A percentile compares a stretch with the other conserved stretches of the same genome.
Conservation (phyloP, 768 basidiomycete species). For the Pleurotus sapidus region DNA sequence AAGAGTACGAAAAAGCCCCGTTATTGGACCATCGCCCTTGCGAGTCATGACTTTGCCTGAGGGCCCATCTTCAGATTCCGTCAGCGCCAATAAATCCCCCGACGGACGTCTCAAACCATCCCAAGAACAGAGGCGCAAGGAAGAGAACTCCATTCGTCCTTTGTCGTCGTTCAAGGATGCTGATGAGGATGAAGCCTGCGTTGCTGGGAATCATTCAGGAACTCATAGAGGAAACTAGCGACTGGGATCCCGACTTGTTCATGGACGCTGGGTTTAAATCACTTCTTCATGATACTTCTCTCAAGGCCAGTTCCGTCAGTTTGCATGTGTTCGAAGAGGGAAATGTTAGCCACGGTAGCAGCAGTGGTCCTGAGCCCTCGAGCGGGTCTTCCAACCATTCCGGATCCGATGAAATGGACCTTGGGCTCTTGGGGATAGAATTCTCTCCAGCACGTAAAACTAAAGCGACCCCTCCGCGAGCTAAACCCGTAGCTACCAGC, state of each 20-base stretch:
- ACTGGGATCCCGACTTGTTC: slow-evolving; percentile 48
- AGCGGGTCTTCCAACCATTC: slow-evolving; percentile 8
- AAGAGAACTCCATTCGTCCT: not conserved
- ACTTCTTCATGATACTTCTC: slow-evolving; percentile 33
- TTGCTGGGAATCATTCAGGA: slow-evolving; percentile 43
- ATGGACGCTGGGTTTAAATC: slow-evolving; percentile 45
- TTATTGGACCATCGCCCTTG: slow-evolving; percentile 44
- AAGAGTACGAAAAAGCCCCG: slow-evolving; percentile 32
- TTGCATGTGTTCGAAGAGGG: not conserved
- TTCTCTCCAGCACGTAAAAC: slow-evolving; percentile 10
- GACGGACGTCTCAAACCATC: too few relatives aligned
- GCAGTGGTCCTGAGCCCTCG: not conserved
- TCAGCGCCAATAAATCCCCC: not conserved
- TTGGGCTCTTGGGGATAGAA: slow-evolving; percentile 19
- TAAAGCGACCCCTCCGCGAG: slow-evolving; percentile 8
- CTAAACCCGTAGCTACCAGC: slow-evolving; percentile 1
- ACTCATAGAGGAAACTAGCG: slow-evolving; percentile 45
- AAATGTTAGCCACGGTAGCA: not conserved
- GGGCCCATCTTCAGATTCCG: slow-evolving; percentile 1
- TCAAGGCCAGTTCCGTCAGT: slow-evolving; percentile 2
- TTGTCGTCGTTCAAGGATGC: not conserved
- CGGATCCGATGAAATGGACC: slow-evolving; percentile 19
- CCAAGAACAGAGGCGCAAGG: too few relatives aligned
- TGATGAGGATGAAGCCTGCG: slow-evolving; percentile 21
- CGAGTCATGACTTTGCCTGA: slow-evolving; percentile 42